phyloP scores from a whole-genome alignment of 371 early-diverging fungal genomes.

The Mortierella sp. region DNA sequence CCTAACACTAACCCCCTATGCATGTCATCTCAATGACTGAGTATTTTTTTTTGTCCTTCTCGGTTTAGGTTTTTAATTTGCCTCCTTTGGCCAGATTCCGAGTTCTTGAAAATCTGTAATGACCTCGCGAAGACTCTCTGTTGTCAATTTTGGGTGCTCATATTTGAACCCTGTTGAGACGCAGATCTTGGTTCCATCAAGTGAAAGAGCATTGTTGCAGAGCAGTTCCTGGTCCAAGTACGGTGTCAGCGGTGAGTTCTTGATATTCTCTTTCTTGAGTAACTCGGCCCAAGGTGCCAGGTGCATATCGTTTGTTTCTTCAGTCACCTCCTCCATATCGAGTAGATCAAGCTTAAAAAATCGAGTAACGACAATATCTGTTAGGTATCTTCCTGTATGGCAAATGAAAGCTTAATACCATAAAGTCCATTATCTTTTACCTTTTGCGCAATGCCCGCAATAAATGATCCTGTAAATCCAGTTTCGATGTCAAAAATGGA shows the following conservation, averaged over 20 bases:
- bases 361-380: neutral
- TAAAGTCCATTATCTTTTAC: slow-evolving; percentile 54
- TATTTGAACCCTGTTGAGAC: slow-evolving; percentile 79
- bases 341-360: slow-evolving; percentile 59
- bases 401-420: neutral
- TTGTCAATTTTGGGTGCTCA: slow-evolving; percentile 74
- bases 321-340: slow-evolving; percentile 85
- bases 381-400: too few relatives aligned
- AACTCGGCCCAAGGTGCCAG: slow-evolving; percentile 81
- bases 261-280: slow-evolving; percentile 69
- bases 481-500: slow-evolving; percentile 85
- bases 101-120: slow-evolving; percentile 74
- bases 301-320: slow-evolving; percentile 95
- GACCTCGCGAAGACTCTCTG: slow-evolving; percentile 73
- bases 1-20: too few relatives aligned
- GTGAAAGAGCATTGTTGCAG: slow-evolving; percentile 80
- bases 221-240: slow-evolving; percentile 92
- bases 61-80: neutral
- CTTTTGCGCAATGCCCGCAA: slow-evolving; percentile 88
- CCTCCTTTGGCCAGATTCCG: slow-evolving; percentile 76
- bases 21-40: too few relatives aligned
- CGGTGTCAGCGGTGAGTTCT: slow-evolving; percentile 92
- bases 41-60: neutral
- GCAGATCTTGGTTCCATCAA: slow-evolving; percentile 85
- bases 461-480: slow-evolving; percentile 84